phyloP scores from a whole-genome alignment of 352 stramenopile genomes.

The Blastocystis sp. region DNA sequence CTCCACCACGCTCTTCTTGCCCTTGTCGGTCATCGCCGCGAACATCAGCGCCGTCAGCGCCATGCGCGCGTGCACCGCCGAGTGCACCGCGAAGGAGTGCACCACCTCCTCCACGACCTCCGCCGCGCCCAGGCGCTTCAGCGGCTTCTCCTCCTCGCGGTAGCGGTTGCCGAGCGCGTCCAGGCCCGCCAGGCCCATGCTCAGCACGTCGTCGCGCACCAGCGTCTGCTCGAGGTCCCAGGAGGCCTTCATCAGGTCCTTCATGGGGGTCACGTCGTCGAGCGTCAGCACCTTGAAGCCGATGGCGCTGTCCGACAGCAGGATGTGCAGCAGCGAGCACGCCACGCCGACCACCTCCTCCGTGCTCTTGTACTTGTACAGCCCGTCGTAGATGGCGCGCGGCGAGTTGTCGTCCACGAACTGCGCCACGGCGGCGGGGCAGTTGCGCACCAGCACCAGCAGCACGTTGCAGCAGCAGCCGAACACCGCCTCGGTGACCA shows the following conservation, averaged over 20 bases:
- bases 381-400: slow-evolving; percentile 59
- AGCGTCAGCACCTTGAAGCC: slow-evolving; percentile 39
- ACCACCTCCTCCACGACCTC: slow-evolving; percentile 56
- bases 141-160: slow-evolving; percentile 23
- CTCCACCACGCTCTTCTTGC: not conserved
- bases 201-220: slow-evolving; percentile 53
- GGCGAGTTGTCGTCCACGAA: slow-evolving; percentile 63
- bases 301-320: slow-evolving; percentile 45
- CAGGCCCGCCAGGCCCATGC: slow-evolving; percentile 48
- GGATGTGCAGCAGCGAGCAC: slow-evolving; percentile 50
- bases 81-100: slow-evolving; percentile 4
- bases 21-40: slow-evolving; percentile 50
- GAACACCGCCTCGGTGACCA: slow-evolving; percentile 24
- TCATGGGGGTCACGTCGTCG: slow-evolving; percentile 23
- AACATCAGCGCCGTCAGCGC: slow-evolving; percentile 12
- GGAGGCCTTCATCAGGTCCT: slow-evolving; percentile 41
- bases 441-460: slow-evolving; percentile 46
- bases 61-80: slow-evolving; percentile 6
- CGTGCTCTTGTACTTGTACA: slow-evolving; percentile 48
- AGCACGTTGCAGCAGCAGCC: slow-evolving; percentile 3
- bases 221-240: slow-evolving; percentile 26
- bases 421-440: slow-evolving; percentile 5
- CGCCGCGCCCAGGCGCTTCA: slow-evolving; percentile 38
- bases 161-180: slow-evolving; percentile 27
- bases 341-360: slow-evolving; percentile 42